Evolutionary conservation across 257 asterid genomes (phyloP).

Genomic region (Henckelia pumila): DNA sequence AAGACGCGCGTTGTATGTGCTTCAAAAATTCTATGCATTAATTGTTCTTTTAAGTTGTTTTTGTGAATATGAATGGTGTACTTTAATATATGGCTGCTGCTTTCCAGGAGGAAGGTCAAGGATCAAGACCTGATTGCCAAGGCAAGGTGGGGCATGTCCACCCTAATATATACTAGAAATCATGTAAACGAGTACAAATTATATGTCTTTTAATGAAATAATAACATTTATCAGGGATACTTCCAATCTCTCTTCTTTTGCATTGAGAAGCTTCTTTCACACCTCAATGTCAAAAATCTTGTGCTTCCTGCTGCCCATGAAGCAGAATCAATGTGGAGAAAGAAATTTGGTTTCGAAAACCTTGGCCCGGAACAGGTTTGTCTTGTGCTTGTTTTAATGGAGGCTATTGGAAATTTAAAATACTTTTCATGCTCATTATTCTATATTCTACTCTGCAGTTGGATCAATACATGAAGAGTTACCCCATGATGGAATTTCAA

Average conservation of each 20-base stretch:
- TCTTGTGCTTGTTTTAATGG: too few relatives aligned
- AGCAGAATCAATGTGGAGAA: constrained; percentile 49
- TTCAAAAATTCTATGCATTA: constrained; percentile 5
- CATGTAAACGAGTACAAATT: too few relatives aligned
- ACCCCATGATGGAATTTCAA: too few relatives aligned
- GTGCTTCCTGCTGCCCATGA: constrained; percentile 60
- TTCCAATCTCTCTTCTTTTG: constrained; percentile 49
- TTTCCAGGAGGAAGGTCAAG: constrained; percentile 50
- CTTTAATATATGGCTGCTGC: not conserved
- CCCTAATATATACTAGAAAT: too few relatives aligned
- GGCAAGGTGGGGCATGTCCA: constrained; percentile 53
- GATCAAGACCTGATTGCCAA: constrained; percentile 61
- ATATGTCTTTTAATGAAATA: too few relatives aligned
- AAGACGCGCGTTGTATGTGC: constrained; percentile 27
- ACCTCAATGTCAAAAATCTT: constrained; percentile 35
- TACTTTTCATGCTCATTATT: too few relatives aligned
- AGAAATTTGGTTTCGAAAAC: constrained; percentile 36
- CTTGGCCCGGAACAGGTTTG: constrained; percentile 34
- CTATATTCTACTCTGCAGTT: too few relatives aligned
- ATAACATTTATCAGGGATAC: too few relatives aligned
- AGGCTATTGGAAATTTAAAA: too few relatives aligned
- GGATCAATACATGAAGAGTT: too few relatives aligned
- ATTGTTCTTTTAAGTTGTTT: not conserved
- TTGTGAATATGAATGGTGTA: not conserved
- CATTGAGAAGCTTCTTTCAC: constrained; percentile 37